Base-by-base conservation (phyloP, 1,284 basidiomycete genomes). In the Ustilago esculenta region DNA sequence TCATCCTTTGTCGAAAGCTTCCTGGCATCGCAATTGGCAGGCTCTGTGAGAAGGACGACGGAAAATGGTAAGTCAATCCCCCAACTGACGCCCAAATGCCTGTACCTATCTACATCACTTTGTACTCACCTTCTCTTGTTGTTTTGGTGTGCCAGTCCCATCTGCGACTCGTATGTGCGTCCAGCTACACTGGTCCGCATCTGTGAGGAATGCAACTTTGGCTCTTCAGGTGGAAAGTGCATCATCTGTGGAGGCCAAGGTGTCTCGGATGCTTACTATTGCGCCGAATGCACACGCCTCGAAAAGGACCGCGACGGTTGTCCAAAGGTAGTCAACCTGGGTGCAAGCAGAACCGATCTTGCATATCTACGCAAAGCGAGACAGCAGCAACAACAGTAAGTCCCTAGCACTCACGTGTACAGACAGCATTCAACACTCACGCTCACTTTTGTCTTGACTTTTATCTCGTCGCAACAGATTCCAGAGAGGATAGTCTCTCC, bases 241-340 rank as follows among this genome's bases (percentile, higher is more conserved):
- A 97, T 98, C 84, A 94, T 98, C 70, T 98, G 96, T 45, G 80
- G 80, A 24, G 64, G 51, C 14, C 63, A 57, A 23, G 80, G 79
- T 32, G 75, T 81, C 15, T 80, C 80, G 1, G 80, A 81, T 39
- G 80, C 80, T 4, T 81, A 81, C 53, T 81, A 81, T 42, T 81
- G 80, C 46, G 77, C 79, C 9, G 80, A 82, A 83, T 98, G 96
- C 79, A 97, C 94, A 23, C 86, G 93, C 49, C 84, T 98, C 51
- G 96, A 99, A 83, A 98, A 98, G 81, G 95, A 98, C 79, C 85
- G 96, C 27, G 96, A 99, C 81, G 96, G 96, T 0, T 99, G 96
- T 84, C 94, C 94, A 1, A 97, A 98, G 86, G 96, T 98, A 72
- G 93, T 98, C 75, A 98, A 98, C 79, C 85, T 96, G 17, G 94